phyloP scores from a whole-genome alignment of 192 early-diverging fungal genomes.

The Backusella parvicylindrica region DNA sequence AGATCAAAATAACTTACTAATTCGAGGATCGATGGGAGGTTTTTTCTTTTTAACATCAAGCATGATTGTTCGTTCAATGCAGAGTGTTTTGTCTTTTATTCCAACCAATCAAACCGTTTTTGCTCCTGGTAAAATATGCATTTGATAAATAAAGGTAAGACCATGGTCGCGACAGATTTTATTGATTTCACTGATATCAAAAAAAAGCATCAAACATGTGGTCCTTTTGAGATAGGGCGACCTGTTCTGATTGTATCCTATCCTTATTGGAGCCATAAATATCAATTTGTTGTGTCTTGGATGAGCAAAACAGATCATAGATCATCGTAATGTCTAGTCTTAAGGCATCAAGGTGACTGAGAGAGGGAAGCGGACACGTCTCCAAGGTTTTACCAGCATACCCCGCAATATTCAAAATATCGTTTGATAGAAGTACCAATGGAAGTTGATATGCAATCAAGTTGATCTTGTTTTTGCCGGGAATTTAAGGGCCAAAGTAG shows the following conservation, averaged over 20 bases:
- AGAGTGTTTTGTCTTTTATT: too few species aligned
- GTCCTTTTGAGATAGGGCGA: background rate
- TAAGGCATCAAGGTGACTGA: background rate
- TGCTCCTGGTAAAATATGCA: too few species aligned
- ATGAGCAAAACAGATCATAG: background rate
- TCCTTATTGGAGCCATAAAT: background rate
- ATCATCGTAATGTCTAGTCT: background rate
- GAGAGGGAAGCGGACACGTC: background rate
- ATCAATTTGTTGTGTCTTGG: background rate
- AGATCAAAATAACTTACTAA: too few species aligned
- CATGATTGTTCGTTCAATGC: too few species aligned
- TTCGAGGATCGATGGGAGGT: too few species aligned
- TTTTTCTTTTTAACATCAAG: background rate
- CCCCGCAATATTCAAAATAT: background rate
- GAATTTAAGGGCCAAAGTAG: background rate
- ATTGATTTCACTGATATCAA: too few species aligned
- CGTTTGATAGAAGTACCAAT: background rate
- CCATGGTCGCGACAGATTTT: too few species aligned
- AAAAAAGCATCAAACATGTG: background rate
- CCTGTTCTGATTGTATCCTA: background rate
- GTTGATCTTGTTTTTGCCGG: background rate
- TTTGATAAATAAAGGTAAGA: too few species aligned
- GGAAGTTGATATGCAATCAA: background rate
- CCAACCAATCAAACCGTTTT: too few species aligned
- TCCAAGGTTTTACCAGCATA: background rate